Conservation (phyloP, 306 rosid genomes). For the Lathyrus sativus region DNA sequence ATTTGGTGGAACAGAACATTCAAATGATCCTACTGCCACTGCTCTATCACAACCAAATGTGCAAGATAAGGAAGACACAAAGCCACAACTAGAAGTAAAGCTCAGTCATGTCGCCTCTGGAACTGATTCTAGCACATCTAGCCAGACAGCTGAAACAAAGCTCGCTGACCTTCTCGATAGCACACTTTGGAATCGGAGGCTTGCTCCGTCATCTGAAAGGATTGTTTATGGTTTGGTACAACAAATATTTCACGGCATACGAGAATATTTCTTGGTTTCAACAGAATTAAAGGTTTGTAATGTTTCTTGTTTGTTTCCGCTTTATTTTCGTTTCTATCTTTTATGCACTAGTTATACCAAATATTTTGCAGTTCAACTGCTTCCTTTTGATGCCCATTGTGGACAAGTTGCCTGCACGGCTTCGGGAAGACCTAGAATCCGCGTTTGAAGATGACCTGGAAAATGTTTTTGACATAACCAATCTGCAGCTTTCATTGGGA, state of each 20-base stretch:
- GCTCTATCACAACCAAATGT: constrained; percentile 55
- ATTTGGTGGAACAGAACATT: constrained; percentile 84
- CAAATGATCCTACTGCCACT: constrained; percentile 50
- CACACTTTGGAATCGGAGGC: constrained; percentile 47
- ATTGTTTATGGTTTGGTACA: too few relatives aligned
- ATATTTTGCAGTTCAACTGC: constrained; percentile 87
- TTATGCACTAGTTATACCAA: constrained; percentile 28
- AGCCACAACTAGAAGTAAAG: constrained; percentile 78
- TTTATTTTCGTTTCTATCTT: constrained; percentile 8
- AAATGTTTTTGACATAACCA: constrained; percentile 83
- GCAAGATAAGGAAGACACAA: constrained; percentile 73
- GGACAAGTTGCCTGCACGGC: constrained; percentile 93
- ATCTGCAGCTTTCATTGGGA: constrained; percentile 64
- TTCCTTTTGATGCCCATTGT: constrained; percentile 98
- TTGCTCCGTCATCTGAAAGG: too few relatives aligned
- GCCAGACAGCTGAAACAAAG: constrained; percentile 79
- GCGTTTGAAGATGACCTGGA: constrained; percentile 87
- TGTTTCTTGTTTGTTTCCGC: constrained; percentile 30
- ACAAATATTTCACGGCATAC: too few relatives aligned
- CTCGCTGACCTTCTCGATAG: constrained; percentile 96
- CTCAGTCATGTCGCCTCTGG: constrained; percentile 89
- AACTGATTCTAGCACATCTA: constrained; percentile 60
- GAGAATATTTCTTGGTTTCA: constrained; percentile 55
- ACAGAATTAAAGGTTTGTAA: constrained; percentile 88
- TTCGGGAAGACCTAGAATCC: constrained; percentile 89